Evolutionary conservation across 116 monocot species (phyloP).

Genomic region (Dioscorea cayenensis): DNA sequence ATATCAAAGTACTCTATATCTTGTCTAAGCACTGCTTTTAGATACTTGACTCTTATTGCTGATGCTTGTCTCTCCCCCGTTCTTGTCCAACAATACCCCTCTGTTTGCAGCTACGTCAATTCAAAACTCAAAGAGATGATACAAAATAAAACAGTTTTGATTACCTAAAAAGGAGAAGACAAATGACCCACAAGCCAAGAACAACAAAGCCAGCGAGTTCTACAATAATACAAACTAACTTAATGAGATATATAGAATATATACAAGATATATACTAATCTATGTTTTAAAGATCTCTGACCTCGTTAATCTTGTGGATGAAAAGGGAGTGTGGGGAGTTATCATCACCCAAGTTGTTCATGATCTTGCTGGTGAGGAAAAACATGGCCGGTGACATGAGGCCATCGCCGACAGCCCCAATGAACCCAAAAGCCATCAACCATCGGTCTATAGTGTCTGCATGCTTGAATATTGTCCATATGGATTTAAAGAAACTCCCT

Average conservation of each 20-base stretch:
- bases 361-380: conserved; percentile 43
- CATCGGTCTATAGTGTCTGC: conserved; percentile 36
- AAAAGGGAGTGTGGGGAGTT: conserved; percentile 10
- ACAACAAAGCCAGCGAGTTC: background rate
- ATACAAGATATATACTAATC: background rate
- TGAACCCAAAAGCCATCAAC: conserved; percentile 55
- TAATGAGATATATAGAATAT: background rate
- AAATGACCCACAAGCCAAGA: background rate
- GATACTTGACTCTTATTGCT: conserved; percentile 61
- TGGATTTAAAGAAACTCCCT: background rate
- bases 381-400: conserved; percentile 44
- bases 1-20: conserved; percentile 91
- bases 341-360: conserved; percentile 48
- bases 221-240: background rate
- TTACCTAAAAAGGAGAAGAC: background rate
- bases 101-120: conserved; percentile 9
- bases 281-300: background rate
- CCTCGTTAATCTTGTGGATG: conserved; percentile 22
- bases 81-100: conserved; percentile 89
- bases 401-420: conserved; percentile 60
- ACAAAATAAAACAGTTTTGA: background rate
- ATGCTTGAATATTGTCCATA: conserved; percentile 52
- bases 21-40: conserved; percentile 73
- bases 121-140: background rate
- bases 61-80: conserved; percentile 86